These are phyloP conservation scores for Cucumis hystrix DNA, from an alignment of 306 rosid genomes.

Conservation along the genomic window DNA sequence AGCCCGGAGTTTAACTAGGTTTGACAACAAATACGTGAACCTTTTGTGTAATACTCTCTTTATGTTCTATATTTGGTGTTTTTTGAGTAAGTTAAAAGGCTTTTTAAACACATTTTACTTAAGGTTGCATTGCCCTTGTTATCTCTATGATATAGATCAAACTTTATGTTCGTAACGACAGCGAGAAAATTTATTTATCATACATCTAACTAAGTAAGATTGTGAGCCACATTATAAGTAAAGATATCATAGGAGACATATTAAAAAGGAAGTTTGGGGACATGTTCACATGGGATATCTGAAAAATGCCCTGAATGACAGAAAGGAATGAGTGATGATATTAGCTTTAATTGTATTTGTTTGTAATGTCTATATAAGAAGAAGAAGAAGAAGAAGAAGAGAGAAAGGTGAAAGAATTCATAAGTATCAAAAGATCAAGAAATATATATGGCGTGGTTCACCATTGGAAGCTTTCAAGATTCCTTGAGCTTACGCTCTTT, in stretches of 20 bases:
- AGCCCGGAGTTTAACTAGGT: too few species aligned
- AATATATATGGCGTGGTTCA: slow-evolving; percentile 40
- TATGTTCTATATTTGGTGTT: too few species aligned
- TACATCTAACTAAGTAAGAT: too few species aligned
- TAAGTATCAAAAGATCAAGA: background rate
- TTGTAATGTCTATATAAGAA: background rate
- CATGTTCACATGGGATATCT: background rate
- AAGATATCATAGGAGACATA: background rate
- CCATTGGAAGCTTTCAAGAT: slow-evolving; percentile 67
- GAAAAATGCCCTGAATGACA: background rate
- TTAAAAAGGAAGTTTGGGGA: background rate
- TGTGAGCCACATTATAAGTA: too few species aligned
- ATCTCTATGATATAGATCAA: too few species aligned
- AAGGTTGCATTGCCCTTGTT: too few species aligned
- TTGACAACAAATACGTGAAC: too few species aligned
- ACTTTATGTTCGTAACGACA: too few species aligned
- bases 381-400: background rate
- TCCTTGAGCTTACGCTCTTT: slow-evolving; percentile 52
- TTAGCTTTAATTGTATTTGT: background rate
- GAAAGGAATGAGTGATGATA: background rate
- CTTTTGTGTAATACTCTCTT: too few species aligned
- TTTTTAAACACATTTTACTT: too few species aligned
- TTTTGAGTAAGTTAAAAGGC: too few species aligned
- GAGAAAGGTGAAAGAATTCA: background rate
- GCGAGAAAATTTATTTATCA: too few species aligned